Evolutionary conservation across 371 early-diverging fungal species (phyloP).

Genomic region (Actinomortierella wolfii): DNA sequence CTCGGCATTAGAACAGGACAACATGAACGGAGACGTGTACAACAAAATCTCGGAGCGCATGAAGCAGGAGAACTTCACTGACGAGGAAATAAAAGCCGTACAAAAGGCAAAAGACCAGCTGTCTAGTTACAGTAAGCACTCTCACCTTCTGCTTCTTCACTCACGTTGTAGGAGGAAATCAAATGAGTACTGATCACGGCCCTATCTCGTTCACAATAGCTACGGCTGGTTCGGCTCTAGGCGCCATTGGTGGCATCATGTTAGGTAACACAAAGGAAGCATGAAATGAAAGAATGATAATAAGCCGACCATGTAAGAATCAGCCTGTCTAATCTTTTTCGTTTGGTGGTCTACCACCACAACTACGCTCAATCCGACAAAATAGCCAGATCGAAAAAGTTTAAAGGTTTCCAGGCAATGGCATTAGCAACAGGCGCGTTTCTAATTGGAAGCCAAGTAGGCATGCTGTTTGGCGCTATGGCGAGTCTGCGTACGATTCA

Average conservation of each 20-base stretch:
- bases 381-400: conserved; percentile 27
- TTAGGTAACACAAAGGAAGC: too few species aligned
- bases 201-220: too few species aligned
- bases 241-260: too few species aligned
- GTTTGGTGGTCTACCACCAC: too few species aligned
- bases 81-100: conserved; percentile 40
- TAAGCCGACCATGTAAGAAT: too few species aligned
- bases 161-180: too few species aligned
- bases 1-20: background rate
- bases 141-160: too few species aligned
- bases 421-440: conserved; percentile 23
- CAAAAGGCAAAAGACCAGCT: conserved; percentile 33
- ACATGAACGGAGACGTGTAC: conserved; percentile 25
- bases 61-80: conserved; percentile 39
- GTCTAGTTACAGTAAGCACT: conserved; percentile 25
- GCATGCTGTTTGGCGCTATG: conserved; percentile 35
- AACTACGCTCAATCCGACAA: too few species aligned
- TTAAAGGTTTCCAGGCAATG: conserved; percentile 23
- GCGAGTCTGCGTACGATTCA: conserved; percentile 35
- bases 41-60: conserved; percentile 34
- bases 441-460: conserved; percentile 31
- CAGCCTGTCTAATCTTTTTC: too few species aligned
- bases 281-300: too few species aligned
- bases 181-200: too few species aligned
- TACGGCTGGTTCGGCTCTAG: too few species aligned